These are phyloP conservation scores for Rhypophila decipiens DNA, from an alignment of 495 filamentous ascomycete species.

Conservation along the genomic window DNA sequence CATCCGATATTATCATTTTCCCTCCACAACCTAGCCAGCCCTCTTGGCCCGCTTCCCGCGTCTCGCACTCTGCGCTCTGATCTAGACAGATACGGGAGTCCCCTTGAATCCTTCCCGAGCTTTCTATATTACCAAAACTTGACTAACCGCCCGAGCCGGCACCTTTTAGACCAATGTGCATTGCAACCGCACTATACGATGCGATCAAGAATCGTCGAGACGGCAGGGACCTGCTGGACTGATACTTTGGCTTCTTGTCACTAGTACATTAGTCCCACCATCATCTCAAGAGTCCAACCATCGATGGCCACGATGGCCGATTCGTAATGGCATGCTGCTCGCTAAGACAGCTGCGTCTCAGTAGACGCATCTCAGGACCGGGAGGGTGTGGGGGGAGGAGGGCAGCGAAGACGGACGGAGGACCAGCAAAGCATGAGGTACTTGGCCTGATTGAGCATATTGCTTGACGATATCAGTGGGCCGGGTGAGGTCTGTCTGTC, in stretches of 20 bases:
- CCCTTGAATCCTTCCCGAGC: neutral
- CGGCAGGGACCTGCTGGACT: slow-evolving; percentile 24
- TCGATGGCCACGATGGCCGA: no score
- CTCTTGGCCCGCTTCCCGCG: no score
- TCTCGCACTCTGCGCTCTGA: no score
- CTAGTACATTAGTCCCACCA: neutral
- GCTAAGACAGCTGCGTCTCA: neutral
- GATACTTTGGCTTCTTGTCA: neutral
- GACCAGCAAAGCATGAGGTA: no score
- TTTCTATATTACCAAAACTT: slow-evolving; percentile 4
- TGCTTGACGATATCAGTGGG: neutral
- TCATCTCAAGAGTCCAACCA: neutral
- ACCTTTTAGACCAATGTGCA: slow-evolving; percentile 11
- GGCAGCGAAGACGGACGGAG: neutral
- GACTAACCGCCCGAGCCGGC: neutral
- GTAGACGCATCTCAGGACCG: neutral
- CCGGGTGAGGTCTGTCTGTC: no score
- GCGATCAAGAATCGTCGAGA: slow-evolving; percentile 24
- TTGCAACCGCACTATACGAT: slow-evolving; percentile 19
- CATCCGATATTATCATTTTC: no score
- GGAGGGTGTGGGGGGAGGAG: neutral
- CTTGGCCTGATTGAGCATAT: neutral
- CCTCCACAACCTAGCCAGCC: no score
- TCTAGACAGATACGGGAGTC: no score
- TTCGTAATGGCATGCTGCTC: neutral